Evolutionary conservation across 2,329 filamentous ascomycete genomes (phyloP), one percentile per base, ranked within the genome.

Genomic region (Aspergillus fumigatus): DNA sequence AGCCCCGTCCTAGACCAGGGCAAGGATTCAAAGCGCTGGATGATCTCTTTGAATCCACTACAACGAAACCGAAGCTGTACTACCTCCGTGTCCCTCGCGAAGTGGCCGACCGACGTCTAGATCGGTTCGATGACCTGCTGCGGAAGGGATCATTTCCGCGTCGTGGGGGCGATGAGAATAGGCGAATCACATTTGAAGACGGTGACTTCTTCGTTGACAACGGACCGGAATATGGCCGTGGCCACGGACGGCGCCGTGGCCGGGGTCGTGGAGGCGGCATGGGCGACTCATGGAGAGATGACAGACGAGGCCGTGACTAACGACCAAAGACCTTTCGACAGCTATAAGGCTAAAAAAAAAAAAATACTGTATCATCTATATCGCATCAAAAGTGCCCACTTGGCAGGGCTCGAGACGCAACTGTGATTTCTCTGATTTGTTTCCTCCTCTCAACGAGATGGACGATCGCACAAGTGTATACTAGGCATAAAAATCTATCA

Each of bases 131-230:
- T 17, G 67, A 72, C 43, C 65, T 79, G 3, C 67, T 75, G 4
- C 72, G 68, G 17, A 73, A 76, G 56, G 70, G 76, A 35, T 59
- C 73, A 32, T 65, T 67, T 62, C 64, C 73, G 17, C 69, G 67
- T 32, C 69, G 66, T 14, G 73, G 76, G 14, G 75, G 74, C 17
- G 80, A 83, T 52, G 82, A 84, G 52, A 84, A 84, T 73, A 85
- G 89, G 68, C 80, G 88, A 32, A 91, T 90, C 69, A 88, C 86
- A 0, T 92, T 92, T 64, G 88, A 91, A 70, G 77, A 86, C 55
- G 80, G 79, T 0, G 84, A 86, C 58, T 67, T 73, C 5, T 84
- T 92, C 53, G 87, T 92, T 48, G 88, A 92, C 69, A 81, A 86
- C 53, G 89, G 88, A 14, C 84, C 84, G 17, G 89, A 92, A 69